Evolutionary conservation across 2,329 filamentous ascomycete genomes (phyloP).

Genomic region (Biscogniauxia sp.): DNA sequence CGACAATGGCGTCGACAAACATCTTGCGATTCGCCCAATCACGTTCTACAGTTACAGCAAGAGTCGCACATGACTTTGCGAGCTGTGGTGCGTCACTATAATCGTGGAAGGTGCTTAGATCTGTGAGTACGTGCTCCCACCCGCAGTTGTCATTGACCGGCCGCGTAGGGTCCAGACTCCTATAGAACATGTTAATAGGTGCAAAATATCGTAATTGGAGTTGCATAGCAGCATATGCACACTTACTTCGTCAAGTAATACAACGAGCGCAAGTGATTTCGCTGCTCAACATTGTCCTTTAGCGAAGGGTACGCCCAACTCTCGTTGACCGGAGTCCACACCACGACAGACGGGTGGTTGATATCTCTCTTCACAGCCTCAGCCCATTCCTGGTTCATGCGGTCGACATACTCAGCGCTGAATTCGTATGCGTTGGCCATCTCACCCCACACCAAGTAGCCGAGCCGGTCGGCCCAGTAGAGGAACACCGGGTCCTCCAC

Average conservation of each 20-base stretch:
- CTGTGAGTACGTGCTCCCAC: conserved; percentile 66
- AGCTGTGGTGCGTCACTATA: conserved; percentile 59
- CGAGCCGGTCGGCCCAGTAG: conserved; percentile 60
- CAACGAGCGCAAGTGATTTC: conserved; percentile 61
- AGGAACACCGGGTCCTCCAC: conserved; percentile 60
- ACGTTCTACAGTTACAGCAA: conserved; percentile 52
- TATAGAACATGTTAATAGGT: conserved; percentile 11
- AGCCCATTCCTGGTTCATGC: conserved; percentile 64
- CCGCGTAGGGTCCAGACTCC: conserved; percentile 58
- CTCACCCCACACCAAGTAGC: conserved; percentile 63
- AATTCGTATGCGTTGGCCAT: conserved; percentile 66
- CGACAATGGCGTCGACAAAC: conserved; percentile 48
- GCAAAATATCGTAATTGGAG: not conserved
- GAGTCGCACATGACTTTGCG: conserved; percentile 49
- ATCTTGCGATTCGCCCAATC: conserved; percentile 51
- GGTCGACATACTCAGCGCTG: conserved; percentile 53
- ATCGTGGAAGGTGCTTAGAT: conserved; percentile 67
- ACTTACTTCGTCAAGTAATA: conserved; percentile 63
- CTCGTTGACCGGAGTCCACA: conserved; percentile 66
- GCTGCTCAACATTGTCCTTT: conserved; percentile 53
- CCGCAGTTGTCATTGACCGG: conserved; percentile 71
- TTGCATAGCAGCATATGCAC: conserved; percentile 1
- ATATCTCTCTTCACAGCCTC: conserved; percentile 62
- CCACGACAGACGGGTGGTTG: conserved; percentile 62
- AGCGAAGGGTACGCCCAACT: conserved; percentile 63